Conservation (phyloP, 1,139 yeast genomes). For the Pichia sp. region DNA sequence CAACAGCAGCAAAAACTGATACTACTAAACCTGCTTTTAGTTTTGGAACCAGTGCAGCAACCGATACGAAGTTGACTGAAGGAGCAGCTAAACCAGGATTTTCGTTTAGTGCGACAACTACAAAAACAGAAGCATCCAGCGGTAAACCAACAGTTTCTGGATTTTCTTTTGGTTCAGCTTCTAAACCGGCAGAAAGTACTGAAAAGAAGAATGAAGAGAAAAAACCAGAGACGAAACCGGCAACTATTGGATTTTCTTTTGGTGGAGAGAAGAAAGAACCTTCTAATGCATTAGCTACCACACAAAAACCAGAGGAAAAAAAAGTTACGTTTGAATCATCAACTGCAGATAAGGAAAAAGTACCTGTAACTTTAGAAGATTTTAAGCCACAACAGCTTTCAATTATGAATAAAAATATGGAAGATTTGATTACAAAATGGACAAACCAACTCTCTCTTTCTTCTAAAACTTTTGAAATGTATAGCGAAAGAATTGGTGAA, state of each 20-base stretch:
- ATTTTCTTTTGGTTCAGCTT: constrained; percentile 2
- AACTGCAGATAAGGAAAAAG: constrained; percentile 6
- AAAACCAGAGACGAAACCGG: constrained; percentile 1
- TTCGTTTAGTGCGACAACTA: constrained; percentile 22
- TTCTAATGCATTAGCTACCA: constrained; percentile 3
- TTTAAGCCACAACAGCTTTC: constrained; percentile 69
- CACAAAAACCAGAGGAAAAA: constrained; percentile 19
- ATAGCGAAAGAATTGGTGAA: constrained; percentile 64
- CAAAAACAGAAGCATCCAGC: constrained; percentile 1
- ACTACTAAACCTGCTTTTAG: background rate
- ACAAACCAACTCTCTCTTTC: constrained; percentile 75
- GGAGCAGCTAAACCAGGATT: constrained; percentile 24
- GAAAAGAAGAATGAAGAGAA: constrained; percentile 11
- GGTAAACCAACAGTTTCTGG: background rate
- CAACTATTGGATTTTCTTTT: constrained; percentile 26
- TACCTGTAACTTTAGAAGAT: constrained; percentile 36
- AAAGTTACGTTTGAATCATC: constrained; percentile 11
- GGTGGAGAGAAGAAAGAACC: constrained; percentile 26
- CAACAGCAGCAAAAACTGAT: too few relatives aligned
- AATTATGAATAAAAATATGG: constrained; percentile 84
- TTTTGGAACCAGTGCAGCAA: background rate
- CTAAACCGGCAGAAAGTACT: constrained; percentile 12
- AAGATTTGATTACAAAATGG: constrained; percentile 91
- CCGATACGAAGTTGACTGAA: constrained; percentile 1
- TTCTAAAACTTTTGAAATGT: constrained; percentile 68